Percentiles rank a stretch among this genome's conserved stretches.
These are phyloP conservation scores for Penicillium ucsense DNA, from an alignment of 495 filamentous ascomycete species.

Conservation along the genomic window DNA sequence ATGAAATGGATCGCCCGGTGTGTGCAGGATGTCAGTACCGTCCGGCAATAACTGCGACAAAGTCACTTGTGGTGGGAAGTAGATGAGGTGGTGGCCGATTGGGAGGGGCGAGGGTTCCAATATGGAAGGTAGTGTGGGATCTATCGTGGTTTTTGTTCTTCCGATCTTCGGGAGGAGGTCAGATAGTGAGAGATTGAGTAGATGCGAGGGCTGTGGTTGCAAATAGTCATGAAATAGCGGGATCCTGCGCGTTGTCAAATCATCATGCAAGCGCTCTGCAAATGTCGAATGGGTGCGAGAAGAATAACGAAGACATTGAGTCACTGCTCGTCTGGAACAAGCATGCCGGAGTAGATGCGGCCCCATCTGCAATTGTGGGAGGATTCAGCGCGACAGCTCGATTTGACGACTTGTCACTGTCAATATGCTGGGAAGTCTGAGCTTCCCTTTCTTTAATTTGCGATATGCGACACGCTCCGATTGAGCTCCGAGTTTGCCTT, in stretches of 20 bases:
- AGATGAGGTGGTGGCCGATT: slow-evolving; percentile 52
- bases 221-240: slow-evolving; percentile 56
- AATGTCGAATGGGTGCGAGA: slow-evolving; percentile 19
- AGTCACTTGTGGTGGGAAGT: slow-evolving; percentile 57
- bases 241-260: slow-evolving; percentile 39
- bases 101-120: slow-evolving; percentile 29
- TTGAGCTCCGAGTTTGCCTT: slow-evolving; percentile 17
- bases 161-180: slow-evolving; percentile 40
- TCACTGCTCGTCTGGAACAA: background rate
- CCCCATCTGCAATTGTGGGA: background rate
- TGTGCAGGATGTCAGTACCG: slow-evolving; percentile 62
- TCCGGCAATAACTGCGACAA: slow-evolving; percentile 52
- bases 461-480: background rate
- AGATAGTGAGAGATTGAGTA: slow-evolving; percentile 52
- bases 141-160: background rate
- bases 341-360: background rate
- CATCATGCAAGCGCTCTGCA: slow-evolving; percentile 18
- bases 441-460: background rate
- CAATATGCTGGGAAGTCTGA: background rate
- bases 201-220: slow-evolving; percentile 51
- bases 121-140: slow-evolving; percentile 25
- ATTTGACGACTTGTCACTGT: background rate
- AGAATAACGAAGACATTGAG: background rate
- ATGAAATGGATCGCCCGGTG: slow-evolving; percentile 53
- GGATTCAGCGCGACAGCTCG: background rate